Base-by-base conservation (phyloP, 2,329 filamentous ascomycete species). In the Golovinomyces cichoracearum region DNA sequence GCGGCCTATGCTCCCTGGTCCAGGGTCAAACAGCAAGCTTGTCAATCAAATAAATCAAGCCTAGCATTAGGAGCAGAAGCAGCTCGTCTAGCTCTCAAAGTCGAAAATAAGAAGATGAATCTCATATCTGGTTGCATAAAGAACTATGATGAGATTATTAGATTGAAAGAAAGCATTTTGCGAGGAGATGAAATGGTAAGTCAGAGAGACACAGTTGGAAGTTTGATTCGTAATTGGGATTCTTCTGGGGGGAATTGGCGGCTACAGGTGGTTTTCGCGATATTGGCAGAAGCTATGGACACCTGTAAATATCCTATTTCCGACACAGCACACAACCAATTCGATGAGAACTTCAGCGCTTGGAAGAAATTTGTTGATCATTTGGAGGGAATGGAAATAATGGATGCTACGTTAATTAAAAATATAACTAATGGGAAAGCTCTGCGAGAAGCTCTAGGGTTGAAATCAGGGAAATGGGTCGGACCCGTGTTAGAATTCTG, bases 381-480 rank as follows among this genome's bases (percentile, higher is more conserved):
- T 52, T 61, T 78, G 0, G 60, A 64, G 62, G 68, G 38, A 42
- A 60, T 78, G 29, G 69, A 76, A 51, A 61, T 78, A 9, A 66
- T 74, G 56, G 69, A 77, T 47, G 73, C 68, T 0, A 67, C 73
- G 1, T 65, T 70, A 1, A 60, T 80, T 31, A 76, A 73, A 56
- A 70, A 71, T 4, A 64, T 83, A 22, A 67, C 93, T 29, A 82
- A 92, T 58, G 88, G 90, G 15, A 80, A 73, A 35, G 67, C 78
- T 48, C 70, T 95, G 19, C 73, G 76, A 17, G 70, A 76, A 52
- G 74, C 73, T 3, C 67, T 95, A 3, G 65, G 64, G 17, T 74
- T 71, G n/a, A 76, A 75, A 53, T 78, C 82, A 0, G 84, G 83
- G 0, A 76, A 69, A n/a, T 95, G 88, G 88, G 80, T 92, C 71